Evolutionary conservation across 306 rosid genomes (phyloP), one percentile per base, ranked within the genome.

Genomic region (Gillenia trifoliata): DNA sequence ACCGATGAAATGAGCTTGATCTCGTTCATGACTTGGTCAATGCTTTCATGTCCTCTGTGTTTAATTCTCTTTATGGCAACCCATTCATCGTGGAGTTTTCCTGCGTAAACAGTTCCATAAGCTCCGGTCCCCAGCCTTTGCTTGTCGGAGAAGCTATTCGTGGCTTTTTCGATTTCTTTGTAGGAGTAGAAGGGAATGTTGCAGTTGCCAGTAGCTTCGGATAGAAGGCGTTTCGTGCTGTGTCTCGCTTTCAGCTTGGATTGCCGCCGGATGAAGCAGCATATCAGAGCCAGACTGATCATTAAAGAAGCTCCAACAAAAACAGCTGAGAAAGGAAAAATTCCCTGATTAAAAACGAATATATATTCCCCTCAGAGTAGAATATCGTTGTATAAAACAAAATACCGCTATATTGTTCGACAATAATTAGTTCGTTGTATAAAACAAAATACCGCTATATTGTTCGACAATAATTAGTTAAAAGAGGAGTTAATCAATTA

Each of bases 51-150:
- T 61, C 89, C 99, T 76, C 87, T 82, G 50, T 90, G 87, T 68
- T 84, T 90, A 54, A 92, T 84, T 22, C 96, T 79, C 74, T 94
- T 94, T 60, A 94, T 90, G 55, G 99, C 99, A 10, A 92, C 96
- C 87, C 88, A 91, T 64, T 90, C 92, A 2, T 88, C 82, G 67
- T 83, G 75, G 49, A 94, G 88, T 72, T 89, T 94, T 40, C 90
- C 99, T 3, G 95, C 96, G 62, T 90, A 92, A 49, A 94, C 99
- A 19, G 99, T 90, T 8, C 96, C 97, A 69, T 85, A 94, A 20
- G 97, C 99, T 8, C 99, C 99, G 2, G 87, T 87, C 66, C 99
- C 97, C 0, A 94, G 83, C 70, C 86, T 81, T 54, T 87, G 91
- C 59, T 86, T 88, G 31, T 92, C 97, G 7, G 99, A 89, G 92